phyloP scores from a whole-genome alignment of 768 basidiomycete genomes.

The Imleria badia region DNA sequence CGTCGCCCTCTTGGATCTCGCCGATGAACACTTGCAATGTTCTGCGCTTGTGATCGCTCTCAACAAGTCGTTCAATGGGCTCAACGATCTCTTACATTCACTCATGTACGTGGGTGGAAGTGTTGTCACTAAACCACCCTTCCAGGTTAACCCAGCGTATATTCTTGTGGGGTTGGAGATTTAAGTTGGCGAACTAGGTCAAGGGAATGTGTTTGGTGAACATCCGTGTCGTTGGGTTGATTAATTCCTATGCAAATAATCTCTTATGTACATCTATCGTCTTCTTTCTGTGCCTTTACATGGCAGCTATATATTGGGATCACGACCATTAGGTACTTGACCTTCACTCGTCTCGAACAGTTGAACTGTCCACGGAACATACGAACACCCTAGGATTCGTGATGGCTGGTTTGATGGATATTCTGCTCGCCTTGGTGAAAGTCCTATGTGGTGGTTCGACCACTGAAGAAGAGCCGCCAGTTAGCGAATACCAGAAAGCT shows the following conservation, averaged over 20 bases:
- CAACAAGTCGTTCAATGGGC: constrained; percentile 66
- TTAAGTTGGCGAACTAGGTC: constrained; percentile 34
- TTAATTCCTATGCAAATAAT: constrained; percentile 7
- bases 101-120: constrained; percentile 91
- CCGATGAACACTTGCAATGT: constrained; percentile 80
- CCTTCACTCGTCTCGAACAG: too few relatives aligned
- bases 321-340: too few relatives aligned
- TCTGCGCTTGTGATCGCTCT: constrained; percentile 77
- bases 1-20: constrained; percentile 83
- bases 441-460: constrained; percentile 25
- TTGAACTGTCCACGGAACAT: too few relatives aligned
- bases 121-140: constrained; percentile 79
- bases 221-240: constrained; percentile 27
- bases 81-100: constrained; percentile 79
- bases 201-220: constrained; percentile 27
- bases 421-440: constrained; percentile 24
- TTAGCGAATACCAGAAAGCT: neutral
- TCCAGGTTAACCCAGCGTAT: constrained; percentile 72
- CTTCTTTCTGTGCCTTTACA: neutral
- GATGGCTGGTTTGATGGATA: constrained; percentile 28
- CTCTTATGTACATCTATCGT: constrained; percentile 7
- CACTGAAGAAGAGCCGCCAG: constrained; percentile 10
- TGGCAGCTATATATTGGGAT: too few relatives aligned
- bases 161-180: constrained; percentile 88
- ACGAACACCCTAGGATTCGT: neutral